A percentile compares a stretch with the other conserved stretches of the same genome.
phyloP scores from a whole-genome alignment of 257 asterid genomes.

The Rauvolfia tetraphylla region DNA sequence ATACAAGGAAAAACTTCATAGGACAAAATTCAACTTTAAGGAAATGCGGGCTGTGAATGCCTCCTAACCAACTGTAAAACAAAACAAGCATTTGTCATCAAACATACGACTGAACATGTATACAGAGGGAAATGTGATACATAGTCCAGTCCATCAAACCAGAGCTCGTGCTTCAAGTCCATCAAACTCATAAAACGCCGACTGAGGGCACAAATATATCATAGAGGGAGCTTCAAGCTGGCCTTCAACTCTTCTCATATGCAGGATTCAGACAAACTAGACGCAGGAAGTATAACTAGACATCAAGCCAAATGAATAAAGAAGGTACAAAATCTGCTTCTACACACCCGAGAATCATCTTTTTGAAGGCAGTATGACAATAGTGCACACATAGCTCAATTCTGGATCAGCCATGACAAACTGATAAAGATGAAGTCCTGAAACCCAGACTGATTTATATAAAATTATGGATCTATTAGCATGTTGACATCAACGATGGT shows the following conservation, averaged over 20 bases:
- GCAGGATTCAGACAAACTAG: neutral
- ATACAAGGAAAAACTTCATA: neutral
- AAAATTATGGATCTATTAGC: neutral
- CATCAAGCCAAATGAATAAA: neutral
- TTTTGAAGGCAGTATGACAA: neutral
- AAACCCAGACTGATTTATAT: neutral
- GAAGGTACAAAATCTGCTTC: neutral
- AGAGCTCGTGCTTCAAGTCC: neutral
- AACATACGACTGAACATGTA: no score
- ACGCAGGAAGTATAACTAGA: neutral
- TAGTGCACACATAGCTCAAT: neutral
- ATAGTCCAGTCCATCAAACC: neutral
- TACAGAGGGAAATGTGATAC: neutral
- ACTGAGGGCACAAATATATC: neutral
- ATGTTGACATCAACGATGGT: neutral
- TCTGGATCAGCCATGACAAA: constrained; percentile 5
- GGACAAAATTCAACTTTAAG: neutral
- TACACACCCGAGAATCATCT: neutral
- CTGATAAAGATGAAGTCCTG: neutral
- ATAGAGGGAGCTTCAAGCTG: neutral
- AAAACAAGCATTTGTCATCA: no score
- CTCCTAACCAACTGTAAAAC: neutral
- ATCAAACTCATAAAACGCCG: neutral
- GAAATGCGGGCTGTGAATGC: neutral
- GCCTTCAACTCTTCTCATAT: neutral